A percentile compares a stretch with the other conserved stretches of the same genome.
These are phyloP conservation scores for Pneumocystis canis DNA, from an alignment of 1,139 yeast genomes.

Conservation along the genomic window DNA sequence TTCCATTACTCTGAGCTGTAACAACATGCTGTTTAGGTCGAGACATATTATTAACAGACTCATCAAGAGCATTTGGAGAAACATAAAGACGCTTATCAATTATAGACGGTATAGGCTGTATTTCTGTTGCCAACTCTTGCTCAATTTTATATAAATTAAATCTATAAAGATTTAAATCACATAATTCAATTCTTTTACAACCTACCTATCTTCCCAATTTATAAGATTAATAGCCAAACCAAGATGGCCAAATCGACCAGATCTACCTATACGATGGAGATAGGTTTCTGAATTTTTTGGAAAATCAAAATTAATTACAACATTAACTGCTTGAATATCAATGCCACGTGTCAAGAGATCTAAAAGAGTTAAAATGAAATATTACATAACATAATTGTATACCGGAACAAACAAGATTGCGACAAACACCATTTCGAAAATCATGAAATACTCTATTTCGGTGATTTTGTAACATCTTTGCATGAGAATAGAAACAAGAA, in stretches of 20 bases:
- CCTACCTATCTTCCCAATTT: conserved; percentile 79
- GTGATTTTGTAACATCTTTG: conserved; percentile 93
- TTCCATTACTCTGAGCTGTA: neutral
- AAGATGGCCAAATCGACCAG: conserved; percentile 96
- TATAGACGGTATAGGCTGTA: conserved; percentile 83
- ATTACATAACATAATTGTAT: neutral
- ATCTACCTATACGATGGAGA: conserved; percentile 96
- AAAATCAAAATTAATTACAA: conserved; percentile 93
- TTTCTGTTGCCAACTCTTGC: conserved; percentile 94
- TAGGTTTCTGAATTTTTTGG: conserved; percentile 97
- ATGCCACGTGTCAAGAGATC: conserved; percentile 96
- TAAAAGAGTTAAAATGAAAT: neutral
- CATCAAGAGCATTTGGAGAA: conserved; percentile 12
- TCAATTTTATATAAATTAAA: conserved; percentile 87
- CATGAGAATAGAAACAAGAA: conserved; percentile 94
- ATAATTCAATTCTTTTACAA: neutral
- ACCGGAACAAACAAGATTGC: conserved; percentile 80
- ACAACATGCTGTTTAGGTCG: neutral
- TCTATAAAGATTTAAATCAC: neutral
- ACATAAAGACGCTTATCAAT: conserved; percentile 84
- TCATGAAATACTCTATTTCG: conserved; percentile 97
- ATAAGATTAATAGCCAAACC: conserved; percentile 94
- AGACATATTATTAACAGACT: neutral
- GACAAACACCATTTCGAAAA: conserved; percentile 94
- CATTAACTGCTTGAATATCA: conserved; percentile 97